Evolutionary conservation across 1,284 basidiomycete species (phyloP).

Genomic region (Xerocomus amazonicus): DNA sequence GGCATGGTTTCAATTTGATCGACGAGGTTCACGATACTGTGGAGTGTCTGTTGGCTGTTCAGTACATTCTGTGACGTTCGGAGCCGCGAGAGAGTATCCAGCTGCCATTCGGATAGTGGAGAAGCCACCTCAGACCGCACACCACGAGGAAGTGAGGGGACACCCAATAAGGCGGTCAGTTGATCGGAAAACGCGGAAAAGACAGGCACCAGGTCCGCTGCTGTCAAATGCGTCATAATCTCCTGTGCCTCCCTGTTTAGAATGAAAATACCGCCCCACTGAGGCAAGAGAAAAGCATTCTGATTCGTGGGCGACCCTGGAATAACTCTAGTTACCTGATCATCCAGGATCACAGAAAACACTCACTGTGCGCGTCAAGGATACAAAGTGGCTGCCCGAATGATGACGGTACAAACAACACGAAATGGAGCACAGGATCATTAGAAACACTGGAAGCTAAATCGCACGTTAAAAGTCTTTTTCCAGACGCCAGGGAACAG

Average conservation of each 20-base stretch:
- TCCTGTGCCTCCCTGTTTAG: constrained; percentile 54
- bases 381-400: constrained; percentile 70
- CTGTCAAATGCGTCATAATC: constrained; percentile 37
- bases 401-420: constrained; percentile 83
- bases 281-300: constrained; percentile 85
- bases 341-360: constrained; percentile 2
- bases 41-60: constrained; percentile 69
- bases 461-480: constrained; percentile 11
- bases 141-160: constrained; percentile 57
- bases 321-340: constrained; percentile 6
- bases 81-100: constrained; percentile 71
- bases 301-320: constrained; percentile 46
- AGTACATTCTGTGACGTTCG: constrained; percentile 71
- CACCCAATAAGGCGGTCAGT: constrained; percentile 74
- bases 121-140: constrained; percentile 31
- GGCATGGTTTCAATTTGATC: constrained; percentile 89
- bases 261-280: constrained; percentile 91
- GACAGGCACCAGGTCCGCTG: constrained; percentile 46
- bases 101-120: constrained; percentile 67
- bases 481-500: neutral
- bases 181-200: constrained; percentile 77
- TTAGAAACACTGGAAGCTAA: constrained; percentile 80
- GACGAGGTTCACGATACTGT: constrained; percentile 79
- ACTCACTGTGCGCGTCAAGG: constrained; percentile 54
- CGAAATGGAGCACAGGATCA: constrained; percentile 90